A percentile compares a stretch with the other conserved stretches of the same genome.
Evolutionary conservation across 768 basidiomycete species (phyloP).

Genomic region (Tylopilus sp.): DNA sequence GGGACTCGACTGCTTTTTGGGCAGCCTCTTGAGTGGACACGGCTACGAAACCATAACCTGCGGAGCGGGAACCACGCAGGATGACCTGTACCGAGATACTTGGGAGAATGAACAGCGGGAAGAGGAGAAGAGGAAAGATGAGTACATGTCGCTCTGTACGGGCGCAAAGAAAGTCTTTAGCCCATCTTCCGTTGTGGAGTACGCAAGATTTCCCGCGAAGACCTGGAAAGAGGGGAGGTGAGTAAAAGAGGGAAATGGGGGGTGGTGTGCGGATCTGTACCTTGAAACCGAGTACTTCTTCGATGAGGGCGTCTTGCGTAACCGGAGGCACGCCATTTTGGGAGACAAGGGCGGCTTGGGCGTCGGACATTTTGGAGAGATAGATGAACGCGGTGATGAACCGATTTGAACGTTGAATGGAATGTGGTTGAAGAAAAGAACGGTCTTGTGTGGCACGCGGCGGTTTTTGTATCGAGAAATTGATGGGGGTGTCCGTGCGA

Average conservation of each 20-base stretch:
- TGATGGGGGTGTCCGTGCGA: conserved; percentile 27
- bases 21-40: conserved; percentile 78
- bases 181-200: conserved; percentile 90
- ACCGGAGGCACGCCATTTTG: conserved; percentile 83
- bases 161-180: conserved; percentile 92
- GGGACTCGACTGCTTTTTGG: conserved; percentile 78
- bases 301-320: conserved; percentile 61
- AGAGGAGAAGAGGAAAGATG: conserved; percentile 18
- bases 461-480: conserved; percentile 35
- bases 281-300: conserved; percentile 81
- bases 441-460: conserved; percentile 11
- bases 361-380: conserved; percentile 78
- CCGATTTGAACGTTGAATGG: conserved; percentile 62
- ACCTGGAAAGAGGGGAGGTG: no score
- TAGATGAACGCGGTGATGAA: conserved; percentile 48
- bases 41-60: conserved; percentile 93
- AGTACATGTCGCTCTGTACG: conserved; percentile 84
- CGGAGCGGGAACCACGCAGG: conserved; percentile 77
- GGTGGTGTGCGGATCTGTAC: conserved; percentile 36
- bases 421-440: conserved; percentile 59
- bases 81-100: conserved; percentile 87
- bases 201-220: conserved; percentile 74
- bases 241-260: no score
- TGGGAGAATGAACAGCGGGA: conserved; percentile 13
- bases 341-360: conserved; percentile 80